Evolutionary conservation across 768 basidiomycete species (phyloP), one percentile per base, ranked within the genome.

Genomic region (Paxillus rubicundulus): DNA sequence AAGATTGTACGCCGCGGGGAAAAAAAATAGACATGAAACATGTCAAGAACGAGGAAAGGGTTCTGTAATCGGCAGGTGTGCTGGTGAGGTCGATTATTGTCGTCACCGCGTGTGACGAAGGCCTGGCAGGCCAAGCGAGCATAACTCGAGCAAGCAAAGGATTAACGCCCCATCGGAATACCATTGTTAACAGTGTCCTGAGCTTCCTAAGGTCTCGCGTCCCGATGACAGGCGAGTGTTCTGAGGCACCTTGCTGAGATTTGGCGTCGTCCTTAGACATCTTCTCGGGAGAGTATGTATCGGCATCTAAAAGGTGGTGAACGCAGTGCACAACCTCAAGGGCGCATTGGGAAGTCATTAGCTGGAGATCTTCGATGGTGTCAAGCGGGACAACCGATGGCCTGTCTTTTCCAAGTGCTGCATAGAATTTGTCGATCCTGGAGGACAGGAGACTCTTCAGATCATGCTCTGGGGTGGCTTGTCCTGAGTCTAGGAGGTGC

Each of bases 161-260:
- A 13, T 84, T 78, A 3, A 82, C 66, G 7, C 81, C 86, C 89
- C 89, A 89, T 57, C 82, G 84, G 62, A 92, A 87, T 24, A 79
- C 65, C 53, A 92, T 77, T 13, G 86, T 80, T 14, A 88, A 63
- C 28, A 91, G 73, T 0, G 83, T 85, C 20, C 84, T 78, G 2
- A 92, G 64, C 53, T 81, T 70, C 5, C 74, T 69, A 28, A 90
- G 65, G 66, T 92, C 89, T 46, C 86, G 79, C 1, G 84, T 79
- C 0, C 88, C 89, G 50, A 92, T 70, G 12, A 72, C 61, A 12
- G 49, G 53, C 4, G 36, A 30, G 24, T 40, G 48, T n/a, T 54
- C 52, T 3, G 40, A 27, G 27, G 41, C 47, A 32, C 20, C 41
- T n/a, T 45, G 53, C 21, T 27, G 37, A 27, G 42, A 10, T 9